Base-by-base conservation (phyloP, 495 filamentous ascomycete genomes). In the Xylaria palmicola region DNA sequence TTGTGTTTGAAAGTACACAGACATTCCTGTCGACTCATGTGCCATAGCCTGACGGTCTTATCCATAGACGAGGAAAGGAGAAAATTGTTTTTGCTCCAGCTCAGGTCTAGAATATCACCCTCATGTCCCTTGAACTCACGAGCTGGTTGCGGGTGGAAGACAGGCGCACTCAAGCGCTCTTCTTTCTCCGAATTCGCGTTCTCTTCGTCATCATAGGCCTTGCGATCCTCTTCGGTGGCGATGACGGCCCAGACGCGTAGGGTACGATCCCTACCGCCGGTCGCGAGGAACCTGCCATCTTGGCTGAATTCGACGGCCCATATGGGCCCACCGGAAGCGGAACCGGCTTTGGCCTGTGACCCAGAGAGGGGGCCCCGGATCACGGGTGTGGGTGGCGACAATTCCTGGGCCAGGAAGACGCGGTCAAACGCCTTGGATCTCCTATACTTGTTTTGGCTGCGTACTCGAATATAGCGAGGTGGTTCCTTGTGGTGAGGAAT, bases 71-170 rank as follows among this genome's bases (percentile, higher is more conserved):
- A 96, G 27, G 93, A 96, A 29, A 99, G 83, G 52, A 99, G 78
- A 65, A 99, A 99, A 65, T 96, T 97, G 69, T 99, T 99, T 83
- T 98, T 99, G 77, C 92, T 96, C 93, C 94, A 99, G 72, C 90
- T 96, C 36, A 99, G 68, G 68, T 96, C 93, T 64, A 99, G 76
- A 5, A 99, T 85, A 69, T 93, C 92, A 6, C 88, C 88, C 0
- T 86, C 90, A 68, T 99, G 94, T 0, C 92, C 93, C 56, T 85
- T 77, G 68, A 94, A 97, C 67, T 94, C 88, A 52, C 86, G 83
- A 5, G 89, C 67, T 1, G 92, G 90, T 68, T 88, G 88, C 17
- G 82, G 78, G 66, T 86, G 84, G 73, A 99, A 97, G n/a, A 98
- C 92, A 6, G 92, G 94, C 36, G 94, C 94, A 67, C 88, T 93